Evolutionary conservation across 305 asterid species (phyloP).

Genomic region (Fraxinus angustifolia): DNA sequence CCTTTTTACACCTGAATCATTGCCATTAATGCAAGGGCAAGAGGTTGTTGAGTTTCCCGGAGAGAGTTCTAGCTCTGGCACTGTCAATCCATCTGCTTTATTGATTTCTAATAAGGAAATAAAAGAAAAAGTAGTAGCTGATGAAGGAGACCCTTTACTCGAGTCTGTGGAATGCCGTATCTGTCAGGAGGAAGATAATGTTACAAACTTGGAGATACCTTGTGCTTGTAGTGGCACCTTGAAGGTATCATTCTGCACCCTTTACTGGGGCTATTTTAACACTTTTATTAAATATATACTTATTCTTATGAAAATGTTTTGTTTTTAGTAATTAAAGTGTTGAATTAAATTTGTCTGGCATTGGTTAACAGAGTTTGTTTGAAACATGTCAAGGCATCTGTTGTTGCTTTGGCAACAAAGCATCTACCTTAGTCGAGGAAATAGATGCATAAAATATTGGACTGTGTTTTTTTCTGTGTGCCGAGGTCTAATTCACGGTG

Average conservation of each 20-base stretch:
- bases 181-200: constrained; percentile 50
- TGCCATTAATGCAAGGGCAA: constrained; percentile 24
- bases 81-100: constrained; percentile 24
- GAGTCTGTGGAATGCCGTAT: constrained; percentile 50
- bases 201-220: constrained; percentile 43
- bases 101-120: constrained; percentile 26
- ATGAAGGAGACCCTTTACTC: constrained; percentile 42
- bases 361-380: not conserved
- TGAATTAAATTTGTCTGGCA: not conserved
- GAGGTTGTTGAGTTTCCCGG: constrained; percentile 23
- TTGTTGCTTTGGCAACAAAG: not conserved
- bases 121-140: constrained; percentile 18
- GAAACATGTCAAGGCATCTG: not conserved
- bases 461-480: not conserved
- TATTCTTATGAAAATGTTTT: not conserved
- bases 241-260: constrained; percentile 27
- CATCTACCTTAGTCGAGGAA: not conserved
- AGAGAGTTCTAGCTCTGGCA: constrained; percentile 22
- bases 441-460: not conserved
- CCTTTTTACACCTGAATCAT: constrained; percentile 24
- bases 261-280: not conserved
- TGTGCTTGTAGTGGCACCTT: constrained; percentile 52
- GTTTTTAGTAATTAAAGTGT: not conserved
- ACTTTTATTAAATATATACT: not conserved
- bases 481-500: not conserved